A percentile compares a stretch with the other conserved stretches of the same genome.
These are phyloP conservation scores for Colletotrichum sidae DNA, from an alignment of 2,329 filamentous ascomycete species.

Conservation along the genomic window DNA sequence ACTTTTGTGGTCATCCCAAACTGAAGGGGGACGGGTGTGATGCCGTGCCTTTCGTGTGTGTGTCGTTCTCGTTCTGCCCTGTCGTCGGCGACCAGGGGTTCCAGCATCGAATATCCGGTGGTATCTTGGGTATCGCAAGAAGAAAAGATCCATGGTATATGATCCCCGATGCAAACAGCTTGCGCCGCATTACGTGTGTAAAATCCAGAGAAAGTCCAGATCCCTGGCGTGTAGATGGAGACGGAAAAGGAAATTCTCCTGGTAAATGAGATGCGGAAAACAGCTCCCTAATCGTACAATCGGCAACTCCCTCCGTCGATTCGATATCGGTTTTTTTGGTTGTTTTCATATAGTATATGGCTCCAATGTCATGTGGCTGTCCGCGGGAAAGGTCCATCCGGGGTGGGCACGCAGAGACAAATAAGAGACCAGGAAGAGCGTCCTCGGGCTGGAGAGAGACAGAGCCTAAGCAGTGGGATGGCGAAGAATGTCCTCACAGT, in stretches of 20 bases:
- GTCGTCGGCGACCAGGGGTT: constrained; percentile 22
- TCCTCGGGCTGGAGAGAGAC: constrained; percentile 5
- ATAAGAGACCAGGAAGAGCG: constrained; percentile 37
- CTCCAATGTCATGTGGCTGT: constrained; percentile 18
- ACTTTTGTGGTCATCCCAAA: constrained; percentile 31
- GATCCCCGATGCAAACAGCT: constrained; percentile 37
- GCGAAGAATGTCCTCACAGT: constrained; percentile 89
- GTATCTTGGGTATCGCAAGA: constrained; percentile 40
- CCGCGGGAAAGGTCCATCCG: constrained; percentile 10
- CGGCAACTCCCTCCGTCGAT: constrained; percentile 32
- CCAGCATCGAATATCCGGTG: constrained; percentile 18
- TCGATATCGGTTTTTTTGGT: constrained; percentile 31
- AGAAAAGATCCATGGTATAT: constrained; percentile 33
- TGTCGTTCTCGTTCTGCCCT: constrained; percentile 33
- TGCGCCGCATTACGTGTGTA: constrained; percentile 38
- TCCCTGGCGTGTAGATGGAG: constrained; percentile 25
- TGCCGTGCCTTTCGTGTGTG: constrained; percentile 31
- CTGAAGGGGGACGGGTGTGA: constrained; percentile 26
- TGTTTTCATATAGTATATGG: constrained; percentile 14
- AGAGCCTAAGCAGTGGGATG: constrained; percentile 65
- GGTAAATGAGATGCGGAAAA: constrained; percentile 33
- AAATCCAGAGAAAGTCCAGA: constrained; percentile 32
- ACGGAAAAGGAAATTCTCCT: constrained; percentile 32
- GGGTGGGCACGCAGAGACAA: constrained; percentile 13
- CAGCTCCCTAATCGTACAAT: constrained; percentile 38